These are phyloP conservation scores for Citrus mangshanensis DNA, from an alignment of 345 rosid genomes.

Conservation along the genomic window DNA sequence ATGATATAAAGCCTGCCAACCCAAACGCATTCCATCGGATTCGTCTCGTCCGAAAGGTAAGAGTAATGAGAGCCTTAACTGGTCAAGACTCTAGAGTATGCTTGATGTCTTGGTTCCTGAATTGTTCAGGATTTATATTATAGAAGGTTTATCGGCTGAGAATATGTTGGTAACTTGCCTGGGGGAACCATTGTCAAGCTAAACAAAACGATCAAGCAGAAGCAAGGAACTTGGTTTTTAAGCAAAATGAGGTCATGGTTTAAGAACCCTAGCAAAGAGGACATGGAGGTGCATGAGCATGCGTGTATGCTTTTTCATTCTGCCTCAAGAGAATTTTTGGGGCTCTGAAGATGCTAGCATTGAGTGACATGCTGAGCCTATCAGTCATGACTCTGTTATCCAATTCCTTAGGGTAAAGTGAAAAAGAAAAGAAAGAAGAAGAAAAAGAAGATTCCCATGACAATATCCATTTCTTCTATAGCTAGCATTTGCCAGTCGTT, in stretches of 20 bases:
- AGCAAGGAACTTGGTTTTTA: no score
- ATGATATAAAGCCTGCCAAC: no score
- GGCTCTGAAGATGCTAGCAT: slow-evolving; percentile 21
- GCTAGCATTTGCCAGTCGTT: no score
- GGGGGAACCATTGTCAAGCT: neutral
- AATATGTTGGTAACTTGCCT: neutral
- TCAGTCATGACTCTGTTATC: neutral
- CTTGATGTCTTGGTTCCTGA: neutral
- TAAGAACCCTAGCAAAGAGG: slow-evolving; percentile 11
- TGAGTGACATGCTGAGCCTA: slow-evolving; percentile 2
- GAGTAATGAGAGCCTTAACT: slow-evolving; percentile 10
- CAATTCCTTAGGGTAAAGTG: neutral
- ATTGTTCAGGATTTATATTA: neutral
- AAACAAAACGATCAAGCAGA: no score
- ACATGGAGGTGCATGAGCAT: slow-evolving; percentile 19
- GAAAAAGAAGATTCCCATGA: no score
- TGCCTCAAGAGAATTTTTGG: slow-evolving; percentile 19
- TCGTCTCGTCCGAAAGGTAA: neutral
- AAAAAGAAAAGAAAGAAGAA: no score
- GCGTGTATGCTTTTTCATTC: slow-evolving; percentile 2
- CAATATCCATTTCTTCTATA: no score
- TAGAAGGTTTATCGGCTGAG: neutral
- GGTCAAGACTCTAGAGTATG: slow-evolving; percentile 25
- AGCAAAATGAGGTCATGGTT: slow-evolving; percentile 25
- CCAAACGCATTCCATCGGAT: neutral